Base-by-base conservation (phyloP, 768 basidiomycete genomes). In the Phylloporus sp. region DNA sequence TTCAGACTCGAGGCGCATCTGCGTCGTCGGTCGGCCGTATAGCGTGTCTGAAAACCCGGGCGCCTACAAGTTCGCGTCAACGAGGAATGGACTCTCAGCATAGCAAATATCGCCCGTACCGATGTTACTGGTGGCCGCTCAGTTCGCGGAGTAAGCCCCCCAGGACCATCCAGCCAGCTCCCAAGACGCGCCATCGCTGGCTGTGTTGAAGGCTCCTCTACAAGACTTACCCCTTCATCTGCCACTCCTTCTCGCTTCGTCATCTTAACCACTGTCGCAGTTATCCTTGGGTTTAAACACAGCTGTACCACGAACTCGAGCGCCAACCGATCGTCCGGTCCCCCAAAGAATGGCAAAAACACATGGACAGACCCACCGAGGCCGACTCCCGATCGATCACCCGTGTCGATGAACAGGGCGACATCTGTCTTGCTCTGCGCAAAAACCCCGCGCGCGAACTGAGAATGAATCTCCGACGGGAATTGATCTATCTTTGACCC, bases 311-410 rank as follows among this genome's bases (percentile, higher is more conserved):
- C 87, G 59, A 97, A 83, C 26, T 88, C 82, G 29, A 98, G 72
- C 0, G 92, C 91, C 18, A 93, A 75, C 4, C 95, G 77, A 65
- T 97, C 95, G 66, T 98, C 95, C 0, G 92, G 88, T 0, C 95
- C 95, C 26, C 95, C 95, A 65, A 92, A 89, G 79, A 97, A 97
- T 0, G 92, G 89, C 15, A 97, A 62, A 70, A 92, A 88, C 11
- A 97, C 58, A 61, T 91, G 88, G 59, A 83, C 77, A 11, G 60
- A 66, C 34, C 70, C 70, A 38, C 68, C 66, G 23, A 50, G 1
- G n/a, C 41, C 52, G 38, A 57, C 53, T 1, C 61, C 57, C 27
- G 61, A 45, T 10, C 57, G 59, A 47, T 73, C 70, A 32, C 76
- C 78, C 39, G 80, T 77, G 61, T 97, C 92, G 42, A 97, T 78